Evolutionary conservation across 1,284 basidiomycete species (phyloP).

Genomic region (Ganoderma resinaceum): DNA sequence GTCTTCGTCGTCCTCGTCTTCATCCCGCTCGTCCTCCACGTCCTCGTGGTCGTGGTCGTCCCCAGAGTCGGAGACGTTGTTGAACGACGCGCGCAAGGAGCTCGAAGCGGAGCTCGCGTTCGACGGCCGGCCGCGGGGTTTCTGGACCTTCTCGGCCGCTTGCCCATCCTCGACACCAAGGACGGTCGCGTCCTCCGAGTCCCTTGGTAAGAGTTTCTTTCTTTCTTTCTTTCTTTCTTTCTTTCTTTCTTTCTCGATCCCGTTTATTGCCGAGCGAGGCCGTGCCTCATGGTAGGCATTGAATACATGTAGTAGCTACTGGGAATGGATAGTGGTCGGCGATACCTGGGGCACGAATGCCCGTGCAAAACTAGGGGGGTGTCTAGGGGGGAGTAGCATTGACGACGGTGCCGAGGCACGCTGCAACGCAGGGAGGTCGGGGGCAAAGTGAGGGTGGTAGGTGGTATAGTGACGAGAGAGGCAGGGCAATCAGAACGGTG

Average conservation of each 20-base stretch:
- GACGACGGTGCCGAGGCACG: too few species aligned
- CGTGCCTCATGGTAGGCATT: too few species aligned
- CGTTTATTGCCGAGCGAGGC: too few species aligned
- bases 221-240: too few species aligned
- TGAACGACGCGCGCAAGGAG: conserved; percentile 16
- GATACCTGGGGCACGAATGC: too few species aligned
- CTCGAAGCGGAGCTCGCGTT: conserved; percentile 17
- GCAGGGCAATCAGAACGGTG: neutral
- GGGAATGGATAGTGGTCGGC: too few species aligned
- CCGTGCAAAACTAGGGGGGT: too few species aligned
- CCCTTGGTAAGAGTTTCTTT: conserved; percentile 10
- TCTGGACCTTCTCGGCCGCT: neutral
- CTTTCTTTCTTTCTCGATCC: too few species aligned
- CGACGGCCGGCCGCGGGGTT: conserved; percentile 17
- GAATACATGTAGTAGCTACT: too few species aligned
- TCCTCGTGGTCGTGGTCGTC: conserved; percentile 8
- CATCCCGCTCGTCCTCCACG: conserved; percentile 10
- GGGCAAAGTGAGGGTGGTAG: too few species aligned
- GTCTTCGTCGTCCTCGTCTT: conserved; percentile 17
- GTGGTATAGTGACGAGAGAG: neutral
- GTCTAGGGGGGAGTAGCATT: too few species aligned
- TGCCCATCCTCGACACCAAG: conserved; percentile 13
- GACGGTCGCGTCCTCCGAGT: conserved; percentile 9
- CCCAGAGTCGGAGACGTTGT: conserved; percentile 13
- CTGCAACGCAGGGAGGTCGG: too few species aligned